Conservation (phyloP, 2,329 filamentous ascomycete species). For the Phialophora tarda region DNA sequence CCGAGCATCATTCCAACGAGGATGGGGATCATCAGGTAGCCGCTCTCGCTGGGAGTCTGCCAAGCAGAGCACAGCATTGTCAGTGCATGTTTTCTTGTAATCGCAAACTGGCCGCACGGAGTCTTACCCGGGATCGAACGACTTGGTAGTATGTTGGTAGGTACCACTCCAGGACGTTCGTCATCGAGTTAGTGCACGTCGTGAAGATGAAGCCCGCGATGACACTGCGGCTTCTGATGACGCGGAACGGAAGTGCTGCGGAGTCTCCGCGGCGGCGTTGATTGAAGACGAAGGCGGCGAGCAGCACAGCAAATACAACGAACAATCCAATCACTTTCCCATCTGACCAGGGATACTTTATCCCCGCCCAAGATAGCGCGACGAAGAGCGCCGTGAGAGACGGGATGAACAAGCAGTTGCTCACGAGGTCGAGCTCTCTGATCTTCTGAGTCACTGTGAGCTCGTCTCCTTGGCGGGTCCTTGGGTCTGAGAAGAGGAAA, state of each 20-base stretch:
- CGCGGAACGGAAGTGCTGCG: constrained; percentile 55
- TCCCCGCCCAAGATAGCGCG: constrained; percentile 1
- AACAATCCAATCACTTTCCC: constrained; percentile 40
- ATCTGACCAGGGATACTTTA: not conserved
- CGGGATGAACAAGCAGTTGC: constrained; percentile 52
- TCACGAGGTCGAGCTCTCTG: constrained; percentile 49
- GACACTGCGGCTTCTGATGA: constrained; percentile 54
- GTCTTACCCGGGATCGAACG: constrained; percentile 28
- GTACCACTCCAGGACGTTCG: constrained; percentile 27
- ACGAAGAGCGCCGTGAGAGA: constrained; percentile 52
- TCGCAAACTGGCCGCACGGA: not conserved
- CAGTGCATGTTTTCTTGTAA: not conserved
- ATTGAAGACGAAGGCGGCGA: constrained; percentile 54
- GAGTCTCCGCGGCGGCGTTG: constrained; percentile 53
- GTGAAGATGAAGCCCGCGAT: constrained; percentile 41
- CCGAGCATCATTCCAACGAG: constrained; percentile 3
- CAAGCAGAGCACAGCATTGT: not conserved
- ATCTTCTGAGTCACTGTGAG: constrained; percentile 44
- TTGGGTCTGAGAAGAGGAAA: constrained; percentile 4
- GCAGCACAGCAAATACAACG: constrained; percentile 49
- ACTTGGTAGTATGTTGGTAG: constrained; percentile 40
- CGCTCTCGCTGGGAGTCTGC: not conserved
- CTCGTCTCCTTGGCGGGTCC: not conserved
- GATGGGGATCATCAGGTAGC: constrained; percentile 2
- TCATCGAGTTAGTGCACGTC: constrained; percentile 43